Conservation (phyloP, 164 flowering plant genomes). For the Hamamelis virginiana region DNA sequence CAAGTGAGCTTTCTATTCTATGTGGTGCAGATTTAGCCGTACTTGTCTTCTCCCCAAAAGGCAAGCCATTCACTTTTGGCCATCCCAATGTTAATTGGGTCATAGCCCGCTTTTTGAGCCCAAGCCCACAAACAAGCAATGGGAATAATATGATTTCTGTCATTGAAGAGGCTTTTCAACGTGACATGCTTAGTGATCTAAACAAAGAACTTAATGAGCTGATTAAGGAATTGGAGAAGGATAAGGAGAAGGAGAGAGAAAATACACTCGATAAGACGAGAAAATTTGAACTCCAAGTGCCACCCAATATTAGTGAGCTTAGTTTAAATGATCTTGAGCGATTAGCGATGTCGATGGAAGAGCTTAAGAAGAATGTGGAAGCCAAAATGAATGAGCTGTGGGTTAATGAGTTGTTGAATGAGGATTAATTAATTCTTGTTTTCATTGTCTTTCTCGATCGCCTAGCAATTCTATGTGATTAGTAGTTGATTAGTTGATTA, state of each 20-base stretch:
- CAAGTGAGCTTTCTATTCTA: slow-evolving; percentile 22
- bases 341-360: slow-evolving; percentile 8
- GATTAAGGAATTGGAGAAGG: slow-evolving; percentile 1
- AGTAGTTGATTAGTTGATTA: no score
- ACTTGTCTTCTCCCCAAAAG: slow-evolving; percentile 27
- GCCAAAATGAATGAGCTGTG: slow-evolving; percentile 10
- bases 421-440: no score
- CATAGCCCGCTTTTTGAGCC: slow-evolving; percentile 10
- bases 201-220: slow-evolving; percentile 5
- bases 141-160: no score
- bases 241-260: slow-evolving; percentile 16
- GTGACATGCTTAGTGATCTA: not conserved
- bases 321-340: slow-evolving; percentile 8
- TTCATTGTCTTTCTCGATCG: no score
- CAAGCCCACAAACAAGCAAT: not conserved
- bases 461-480: no score
- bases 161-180: no score
- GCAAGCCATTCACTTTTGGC: slow-evolving; percentile 28
- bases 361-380: slow-evolving; percentile 5
- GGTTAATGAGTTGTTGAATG: no score
- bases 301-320: slow-evolving; percentile 8
- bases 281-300: not conserved
- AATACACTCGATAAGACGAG: slow-evolving; percentile 6
- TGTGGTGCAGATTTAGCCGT: slow-evolving; percentile 23
- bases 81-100: slow-evolving; percentile 16